Base-by-base conservation (phyloP, 164 flowering plant species). In the Litsea cubeba region DNA sequence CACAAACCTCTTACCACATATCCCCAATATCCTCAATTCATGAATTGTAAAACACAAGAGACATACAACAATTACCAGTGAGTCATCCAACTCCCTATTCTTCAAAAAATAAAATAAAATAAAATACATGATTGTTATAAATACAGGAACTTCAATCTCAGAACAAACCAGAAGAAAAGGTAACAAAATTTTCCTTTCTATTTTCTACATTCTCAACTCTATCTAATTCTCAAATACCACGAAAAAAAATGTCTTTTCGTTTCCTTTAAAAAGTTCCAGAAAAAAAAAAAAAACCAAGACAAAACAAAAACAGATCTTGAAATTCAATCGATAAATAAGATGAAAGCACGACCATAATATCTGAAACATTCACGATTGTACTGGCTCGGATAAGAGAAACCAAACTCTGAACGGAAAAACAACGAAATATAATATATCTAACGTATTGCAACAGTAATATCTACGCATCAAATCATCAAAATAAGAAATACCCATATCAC, bases 401-500 rank as follows among this genome's bases (percentile, higher is more conserved):
- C 65, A 62, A 11, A 62, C 11, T 62, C 17, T 11, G 15, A 22
- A 11, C 12, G 26, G 66, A 63, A 22, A 63, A 63, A 22, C n/a
- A 63, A 63, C 22, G 15, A 14, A 28, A 25, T 51, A 20, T 50
- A 15, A 40, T 7, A 12, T 66, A 49, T 26, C 25, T n/a, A 26
- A 28, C 64, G 20, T 66, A 26, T 11, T 32, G 30, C 3, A 63
- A 20, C 66, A 22, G 25, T 40, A 7, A 20, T 24, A 24, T 54
- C 22, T 72, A 72, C 51, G 71, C 75, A n/a, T 71, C 35, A 71
- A 67, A 24, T 70, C 65, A 46, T 28, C 25, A 40, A 46, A 70
- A 50, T 3, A 24, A 50, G 63, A 62, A 24, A 69, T 10, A 22
- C 76, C 70, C 69, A 71, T 65, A 71, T 78, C 80, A 69, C n/a